Base-by-base conservation (phyloP, 2,329 filamentous ascomycete species). In the Penicillium concentricum region DNA sequence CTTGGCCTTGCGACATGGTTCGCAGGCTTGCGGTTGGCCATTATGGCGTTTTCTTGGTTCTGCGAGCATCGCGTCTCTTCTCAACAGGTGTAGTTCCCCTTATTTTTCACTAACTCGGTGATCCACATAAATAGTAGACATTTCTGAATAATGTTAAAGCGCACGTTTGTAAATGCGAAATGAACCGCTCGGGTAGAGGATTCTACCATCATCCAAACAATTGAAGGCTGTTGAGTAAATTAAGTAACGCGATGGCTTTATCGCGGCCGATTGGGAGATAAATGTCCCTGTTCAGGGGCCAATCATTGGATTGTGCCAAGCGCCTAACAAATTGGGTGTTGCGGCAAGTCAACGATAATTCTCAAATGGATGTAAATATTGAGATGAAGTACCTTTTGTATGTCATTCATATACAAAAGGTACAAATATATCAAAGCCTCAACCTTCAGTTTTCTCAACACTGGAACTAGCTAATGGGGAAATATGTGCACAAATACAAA, bases 1-100 rank as follows among this genome's bases (percentile, higher is more conserved):
- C 22, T 48, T 48, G 10, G 45, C 30, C 45, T 48, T 48, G 32
- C 45, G 45, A 26, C 45, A 48, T 26, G 45, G 45, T 15, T 48
- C 45, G 6, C 45, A 48, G 10, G 45, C 45, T 18, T 48, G 45
- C 4, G 20, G 45, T 37, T 48, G 45, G 20, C 45, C 45, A 48
- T 48, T 48, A 24, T 48, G 45, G 16, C 45, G 45, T 48, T 37
- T 48, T 26, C 32, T 48, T 26, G 30, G 45, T 48, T 48, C 45
- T 26, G 20, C 22, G 20, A 26, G 30, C 45, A 48, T 48, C 4
- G 16, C 32, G 30, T 46, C 44, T 46, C 44, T 18, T 22, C 18
- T 12, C 32, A 32, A 26, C 24, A 34, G 26, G 32, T 16, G 30
- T 35, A 37, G 45, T 34, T 34, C 28, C 13, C 28, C 7, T 32